Evolutionary conservation across 768 basidiomycete species (phyloP), one percentile per base, ranked within the genome.

Genomic region (Wakefieldia striispora): DNA sequence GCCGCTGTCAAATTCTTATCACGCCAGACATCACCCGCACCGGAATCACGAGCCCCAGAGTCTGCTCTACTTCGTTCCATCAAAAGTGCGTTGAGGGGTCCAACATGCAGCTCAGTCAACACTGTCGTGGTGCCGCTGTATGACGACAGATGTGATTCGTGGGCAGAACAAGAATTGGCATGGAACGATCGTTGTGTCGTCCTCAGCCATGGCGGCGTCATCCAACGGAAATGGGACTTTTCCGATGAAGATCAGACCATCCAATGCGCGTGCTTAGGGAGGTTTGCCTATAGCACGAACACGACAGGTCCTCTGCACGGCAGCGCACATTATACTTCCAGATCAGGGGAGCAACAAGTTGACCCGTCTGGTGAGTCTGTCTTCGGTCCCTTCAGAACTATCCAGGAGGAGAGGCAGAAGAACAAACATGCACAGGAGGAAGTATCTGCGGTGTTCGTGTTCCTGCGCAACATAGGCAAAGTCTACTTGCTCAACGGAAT

Each of bases 231-330:
- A 59, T 92, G 90, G 91, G 78, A 76, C 45, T 88, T 91, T 60
- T 65, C 72, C n/a, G 73, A 80, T 36, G 88, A 89, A 59, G 78
- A 75, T 6, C 84, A 92, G 60, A 75, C 77, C 1, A 80, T 93
- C 29, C 89, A 89, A 58, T 88, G 78, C 71, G 90, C 87, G 6
- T 91, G 89, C 61, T 72, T 86, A n/a, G 91, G 85, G 4, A 78
- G 77, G 64, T 74, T 92, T 33, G 81, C 85, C 57, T 82, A 84
- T 57, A 64, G 51, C n/a, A 59, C 63, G 3, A 68, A 66, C 35
- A 57, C 60, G 3, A 57, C 63, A 10, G 59, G 57, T 26, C 52
- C 59, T 3, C 51, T 61, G 17, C 64, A 61, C 44, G 53, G 59
- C 38, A 56, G 66, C 23, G 63, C 66, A 3, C 66, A 62, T 33